Evolutionary conservation across 2,329 filamentous ascomycete species (phyloP).

Genomic region (Pochonia chlamydosporia): DNA sequence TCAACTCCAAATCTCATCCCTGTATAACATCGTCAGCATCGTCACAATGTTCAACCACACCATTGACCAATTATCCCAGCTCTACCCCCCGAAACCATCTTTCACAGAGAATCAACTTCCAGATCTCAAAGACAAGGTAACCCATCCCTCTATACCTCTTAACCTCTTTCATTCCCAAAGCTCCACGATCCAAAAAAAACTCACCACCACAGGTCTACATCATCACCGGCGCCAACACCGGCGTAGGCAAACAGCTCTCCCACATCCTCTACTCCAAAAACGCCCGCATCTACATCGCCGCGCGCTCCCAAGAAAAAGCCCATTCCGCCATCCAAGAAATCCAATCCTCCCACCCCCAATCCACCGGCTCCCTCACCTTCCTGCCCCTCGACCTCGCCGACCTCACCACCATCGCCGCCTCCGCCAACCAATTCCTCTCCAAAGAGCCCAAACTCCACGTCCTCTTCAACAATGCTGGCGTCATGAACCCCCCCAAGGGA

Average conservation of each 20-base stretch:
- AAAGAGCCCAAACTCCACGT: slow-evolving; percentile 25
- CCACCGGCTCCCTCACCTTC: slow-evolving; percentile 30
- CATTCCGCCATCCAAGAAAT: slow-evolving; percentile 30
- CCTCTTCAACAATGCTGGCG: slow-evolving; percentile 34
- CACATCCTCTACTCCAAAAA: slow-evolving; percentile 45
- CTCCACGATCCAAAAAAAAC: background rate
- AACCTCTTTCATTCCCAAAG: background rate
- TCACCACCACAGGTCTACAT: slow-evolving; percentile 34
- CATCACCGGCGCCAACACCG: slow-evolving; percentile 31
- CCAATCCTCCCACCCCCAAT: slow-evolving; percentile 29
- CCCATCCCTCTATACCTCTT: background rate
- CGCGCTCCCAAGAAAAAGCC: slow-evolving; percentile 35
- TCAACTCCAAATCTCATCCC: too few species aligned
- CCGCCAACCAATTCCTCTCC: slow-evolving; percentile 16
- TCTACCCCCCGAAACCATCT: slow-evolving; percentile 15
- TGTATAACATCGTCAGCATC: too few species aligned
- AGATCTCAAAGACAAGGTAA: slow-evolving; percentile 37
- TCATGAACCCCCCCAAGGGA: slow-evolving; percentile 18
- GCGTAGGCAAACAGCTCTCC: slow-evolving; percentile 43
- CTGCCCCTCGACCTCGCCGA: slow-evolving; percentile 33
- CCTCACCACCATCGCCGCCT: slow-evolving; percentile 21
- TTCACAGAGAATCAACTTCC: slow-evolving; percentile 59
- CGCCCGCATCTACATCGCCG: slow-evolving; percentile 45
- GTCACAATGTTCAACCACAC: background rate
- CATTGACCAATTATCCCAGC: slow-evolving; percentile 11